These are phyloP conservation scores for Russula griseocarnosa DNA, from an alignment of 768 basidiomycete genomes.

Conservation along the genomic window DNA sequence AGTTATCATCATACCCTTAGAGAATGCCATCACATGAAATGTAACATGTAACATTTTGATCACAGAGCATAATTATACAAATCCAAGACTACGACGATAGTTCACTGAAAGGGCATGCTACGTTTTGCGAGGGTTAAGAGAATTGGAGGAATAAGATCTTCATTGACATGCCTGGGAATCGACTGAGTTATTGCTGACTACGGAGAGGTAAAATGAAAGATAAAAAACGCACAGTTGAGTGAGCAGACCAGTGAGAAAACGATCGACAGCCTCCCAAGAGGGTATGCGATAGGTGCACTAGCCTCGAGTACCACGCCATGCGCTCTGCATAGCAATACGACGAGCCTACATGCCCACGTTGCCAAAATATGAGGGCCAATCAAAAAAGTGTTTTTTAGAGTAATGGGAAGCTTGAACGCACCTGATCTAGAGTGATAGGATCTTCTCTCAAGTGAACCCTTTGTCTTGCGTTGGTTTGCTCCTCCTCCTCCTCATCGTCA, in stretches of 20 bases:
- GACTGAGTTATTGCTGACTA: neutral
- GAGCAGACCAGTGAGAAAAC: constrained; percentile 19
- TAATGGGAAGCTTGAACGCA: constrained; percentile 34
- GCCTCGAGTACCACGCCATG: constrained; percentile 70
- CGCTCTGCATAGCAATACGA: constrained; percentile 85
- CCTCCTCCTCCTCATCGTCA: constrained; percentile 75
- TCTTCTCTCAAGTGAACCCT: constrained; percentile 75
- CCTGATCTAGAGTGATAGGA: constrained; percentile 91
- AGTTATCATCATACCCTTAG: constrained; percentile 5
- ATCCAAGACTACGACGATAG: constrained; percentile 24
- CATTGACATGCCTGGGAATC: constrained; percentile 19
- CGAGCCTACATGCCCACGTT: constrained; percentile 49
- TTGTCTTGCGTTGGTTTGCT: constrained; percentile 55
- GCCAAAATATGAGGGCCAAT: neutral
- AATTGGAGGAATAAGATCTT: constrained; percentile 19
- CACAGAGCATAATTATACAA: constrained; percentile 26
- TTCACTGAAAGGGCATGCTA: constrained; percentile 21
- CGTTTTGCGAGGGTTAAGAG: constrained; percentile 14
- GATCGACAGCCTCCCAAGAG: constrained; percentile 17
- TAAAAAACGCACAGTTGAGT: constrained; percentile 12
- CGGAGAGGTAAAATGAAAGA: neutral
- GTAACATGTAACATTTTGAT: constrained; percentile 17
- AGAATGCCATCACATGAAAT: constrained; percentile 3
- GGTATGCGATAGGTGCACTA: constrained; percentile 31
- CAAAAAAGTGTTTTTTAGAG: neutral